Conservation (phyloP, 768 basidiomycete genomes). For the Suillus discolor region DNA sequence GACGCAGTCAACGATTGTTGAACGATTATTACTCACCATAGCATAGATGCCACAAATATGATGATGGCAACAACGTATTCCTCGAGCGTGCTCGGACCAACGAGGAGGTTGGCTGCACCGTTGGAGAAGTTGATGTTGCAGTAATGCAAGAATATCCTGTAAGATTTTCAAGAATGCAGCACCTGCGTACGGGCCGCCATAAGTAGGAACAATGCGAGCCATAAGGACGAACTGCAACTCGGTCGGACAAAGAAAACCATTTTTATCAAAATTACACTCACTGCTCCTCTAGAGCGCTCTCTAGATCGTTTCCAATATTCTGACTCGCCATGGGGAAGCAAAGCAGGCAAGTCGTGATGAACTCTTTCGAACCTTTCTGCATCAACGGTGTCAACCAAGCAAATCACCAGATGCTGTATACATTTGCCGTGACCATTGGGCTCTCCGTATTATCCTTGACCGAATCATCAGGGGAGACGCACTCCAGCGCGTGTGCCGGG, state of each 20-base stretch:
- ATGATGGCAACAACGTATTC: constrained; percentile 75
- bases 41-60: constrained; percentile 85
- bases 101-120: constrained; percentile 27
- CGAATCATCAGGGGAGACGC: constrained; percentile 61
- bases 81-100: constrained; percentile 45
- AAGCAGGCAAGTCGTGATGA: constrained; percentile 81
- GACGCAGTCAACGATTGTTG: constrained; percentile 8
- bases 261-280: constrained; percentile 33
- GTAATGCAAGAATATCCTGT: constrained; percentile 81
- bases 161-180: constrained; percentile 70
- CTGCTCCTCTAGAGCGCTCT: constrained; percentile 65
- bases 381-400: constrained; percentile 84
- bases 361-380: constrained; percentile 62
- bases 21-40: too few relatives aligned
- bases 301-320: constrained; percentile 63
- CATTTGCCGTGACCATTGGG: constrained; percentile 75
- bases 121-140: constrained; percentile 85
- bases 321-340: constrained; percentile 72
- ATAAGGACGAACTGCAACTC: constrained; percentile 55
- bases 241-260: background rate
- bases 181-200: constrained; percentile 71
- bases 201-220: constrained; percentile 75
- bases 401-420: constrained; percentile 84
- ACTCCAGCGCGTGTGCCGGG: constrained; percentile 65
- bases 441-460: constrained; percentile 53